A percentile compares a stretch with the other conserved stretches of the same genome.
These are phyloP conservation scores for Vigna nakashimae DNA, from an alignment of 306 rosid species.

Conservation along the genomic window DNA sequence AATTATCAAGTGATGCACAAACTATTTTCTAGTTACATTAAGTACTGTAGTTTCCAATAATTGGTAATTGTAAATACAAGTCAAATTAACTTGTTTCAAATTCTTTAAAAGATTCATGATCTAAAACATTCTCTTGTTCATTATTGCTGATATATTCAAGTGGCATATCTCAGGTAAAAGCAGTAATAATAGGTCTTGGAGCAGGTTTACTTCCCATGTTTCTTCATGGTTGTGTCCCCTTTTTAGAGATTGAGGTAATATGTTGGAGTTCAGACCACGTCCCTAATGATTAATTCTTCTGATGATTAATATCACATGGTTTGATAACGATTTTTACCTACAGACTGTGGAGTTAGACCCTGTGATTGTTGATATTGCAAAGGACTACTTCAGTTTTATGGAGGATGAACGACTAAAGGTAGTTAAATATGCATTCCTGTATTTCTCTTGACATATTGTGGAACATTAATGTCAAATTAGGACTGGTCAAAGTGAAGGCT, in stretches of 20 bases:
- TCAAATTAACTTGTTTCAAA: slow-evolving; percentile 20
- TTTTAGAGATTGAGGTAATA: slow-evolving; percentile 82
- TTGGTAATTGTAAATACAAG: slow-evolving; percentile 11
- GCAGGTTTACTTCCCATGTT: slow-evolving; percentile 98
- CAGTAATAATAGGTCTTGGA: slow-evolving; percentile 89
- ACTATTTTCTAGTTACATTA: background rate
- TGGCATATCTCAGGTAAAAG: slow-evolving; percentile 71
- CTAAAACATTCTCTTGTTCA: slow-evolving; percentile 24
- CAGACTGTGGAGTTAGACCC: slow-evolving; percentile 96
- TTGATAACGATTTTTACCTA: slow-evolving; percentile 35
- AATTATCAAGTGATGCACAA: background rate
- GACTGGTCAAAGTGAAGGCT: slow-evolving; percentile 5
- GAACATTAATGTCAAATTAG: slow-evolving; percentile 6
- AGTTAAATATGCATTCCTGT: slow-evolving; percentile 18
- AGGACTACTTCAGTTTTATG: slow-evolving; percentile 66
- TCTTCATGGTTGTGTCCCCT: slow-evolving; percentile 76
- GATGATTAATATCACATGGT: slow-evolving; percentile 38
- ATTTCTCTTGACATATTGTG: background rate
- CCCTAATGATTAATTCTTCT: slow-evolving; percentile 7
- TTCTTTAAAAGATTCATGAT: slow-evolving; percentile 4
- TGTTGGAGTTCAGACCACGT: background rate
- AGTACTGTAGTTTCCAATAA: background rate
- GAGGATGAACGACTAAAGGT: slow-evolving; percentile 86
- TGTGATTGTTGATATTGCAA: slow-evolving; percentile 71
- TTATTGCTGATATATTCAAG: slow-evolving; percentile 40